Evolutionary conservation across 441 rosid species (phyloP), one percentile per base, ranked within the genome.

Genomic region (Melastoma candidum): DNA sequence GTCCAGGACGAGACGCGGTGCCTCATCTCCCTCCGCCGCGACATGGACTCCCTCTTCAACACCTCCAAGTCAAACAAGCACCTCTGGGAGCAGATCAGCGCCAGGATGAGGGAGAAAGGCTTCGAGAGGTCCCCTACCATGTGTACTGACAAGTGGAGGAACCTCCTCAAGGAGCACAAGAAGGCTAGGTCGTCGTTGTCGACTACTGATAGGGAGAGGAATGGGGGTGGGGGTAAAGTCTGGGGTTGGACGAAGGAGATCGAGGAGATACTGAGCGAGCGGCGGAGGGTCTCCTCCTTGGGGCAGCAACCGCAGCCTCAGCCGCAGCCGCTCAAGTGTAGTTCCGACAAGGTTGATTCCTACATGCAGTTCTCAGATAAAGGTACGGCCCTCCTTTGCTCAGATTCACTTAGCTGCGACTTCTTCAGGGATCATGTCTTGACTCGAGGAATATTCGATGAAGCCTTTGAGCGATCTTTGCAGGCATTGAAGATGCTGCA

Each of bases 101-200:
- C 75, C 0, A 93, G 84, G 72, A 93, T 93, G 97, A 81, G 84
- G 46, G 96, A 86, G 27, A 89, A 84, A 63, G 97, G 99, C 0
- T 93, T 86, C 58, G 97, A 93, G 68, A 77, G 97, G 44, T 89
- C 97, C 1, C 99, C 97, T 1, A 89, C 90, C 7, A 93, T 93
- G 97, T 93, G 99, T 45, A 93, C 99, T 0, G 96, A 93, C 58
- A 93, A 93, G 81, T 93, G 99, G 97, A 84, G 97, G 78, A 93
- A 93, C 66, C 71, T 93, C 51, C 72, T 93, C 68, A 93, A 93
- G 71, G 97, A 89, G 77, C 89, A 77, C 60, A 89, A 93, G 74
- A 93, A 93, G 58, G 87, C 85, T 0, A 85, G 75, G 75, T 80
- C 36, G 36, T 6, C 36, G 36, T 29, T 29, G 36, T 29, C 36